Percentiles rank a stretch among this genome's conserved stretches.
Conservation (phyloP, 495 filamentous ascomycete genomes). For the Hyaloscypha finlandica region DNA sequence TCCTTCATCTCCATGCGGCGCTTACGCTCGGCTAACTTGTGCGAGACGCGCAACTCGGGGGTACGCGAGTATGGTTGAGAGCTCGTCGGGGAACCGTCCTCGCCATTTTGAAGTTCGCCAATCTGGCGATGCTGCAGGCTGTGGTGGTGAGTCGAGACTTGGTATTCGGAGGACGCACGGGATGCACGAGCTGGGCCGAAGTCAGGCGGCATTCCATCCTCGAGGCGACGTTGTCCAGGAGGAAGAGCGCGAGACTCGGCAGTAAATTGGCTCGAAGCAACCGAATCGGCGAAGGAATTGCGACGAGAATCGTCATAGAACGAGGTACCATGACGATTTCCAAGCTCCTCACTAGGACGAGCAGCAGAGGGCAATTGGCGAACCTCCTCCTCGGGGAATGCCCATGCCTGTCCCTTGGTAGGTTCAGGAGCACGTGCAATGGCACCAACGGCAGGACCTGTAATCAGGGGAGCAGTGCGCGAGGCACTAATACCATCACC, state of each 20-base stretch:
- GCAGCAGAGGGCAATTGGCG: slow-evolving; percentile 42
- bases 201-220: slow-evolving; percentile 48
- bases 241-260: slow-evolving; percentile 64
- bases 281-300: slow-evolving; percentile 71
- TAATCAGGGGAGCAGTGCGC: slow-evolving; percentile 73
- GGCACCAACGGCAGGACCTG: slow-evolving; percentile 71
- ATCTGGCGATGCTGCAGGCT: slow-evolving; percentile 75
- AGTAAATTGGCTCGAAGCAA: slow-evolving; percentile 73
- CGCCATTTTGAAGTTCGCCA: slow-evolving; percentile 64
- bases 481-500: slow-evolving; percentile 32
- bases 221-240: slow-evolving; percentile 66
- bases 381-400: slow-evolving; percentile 77
- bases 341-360: slow-evolving; percentile 41
- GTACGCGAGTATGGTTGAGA: slow-evolving; percentile 88
- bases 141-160: slow-evolving; percentile 60
- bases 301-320: slow-evolving; percentile 67
- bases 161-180: slow-evolving; percentile 36
- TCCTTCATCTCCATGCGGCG: slow-evolving; percentile 98
- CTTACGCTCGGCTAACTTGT: slow-evolving; percentile 96
- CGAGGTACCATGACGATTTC: slow-evolving; percentile 40
- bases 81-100: slow-evolving; percentile 46
- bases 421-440: slow-evolving; percentile 80
- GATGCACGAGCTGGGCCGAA: slow-evolving; percentile 18
- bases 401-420: slow-evolving; percentile 80
- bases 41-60: slow-evolving; percentile 90